These are phyloP conservation scores for Talaromyces amestolkiae DNA, from an alignment of 2,329 filamentous ascomycete genomes.

Conservation along the genomic window DNA sequence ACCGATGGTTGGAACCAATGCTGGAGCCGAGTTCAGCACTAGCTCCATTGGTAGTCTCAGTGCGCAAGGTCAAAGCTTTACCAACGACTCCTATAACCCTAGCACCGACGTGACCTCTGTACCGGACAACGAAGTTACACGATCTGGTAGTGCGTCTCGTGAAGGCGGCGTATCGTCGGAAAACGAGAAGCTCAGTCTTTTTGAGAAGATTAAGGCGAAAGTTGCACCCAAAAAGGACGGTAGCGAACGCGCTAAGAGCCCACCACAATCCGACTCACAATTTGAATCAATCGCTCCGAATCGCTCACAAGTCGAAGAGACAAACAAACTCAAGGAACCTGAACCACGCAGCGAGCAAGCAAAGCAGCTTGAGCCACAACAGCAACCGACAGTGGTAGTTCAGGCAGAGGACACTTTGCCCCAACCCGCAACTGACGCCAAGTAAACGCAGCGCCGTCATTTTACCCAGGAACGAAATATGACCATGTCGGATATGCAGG, in stretches of 20 bases:
- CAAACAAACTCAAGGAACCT: constrained; percentile 3
- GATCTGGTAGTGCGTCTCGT: constrained; percentile 27
- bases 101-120: constrained; percentile 38
- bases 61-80: constrained; percentile 46
- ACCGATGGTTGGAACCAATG: constrained; percentile 57
- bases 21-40: constrained; percentile 63
- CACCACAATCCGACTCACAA: constrained; percentile 36
- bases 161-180: constrained; percentile 33
- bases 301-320: constrained; percentile 6
- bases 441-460: background rate
- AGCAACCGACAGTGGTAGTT: background rate
- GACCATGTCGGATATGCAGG: constrained; percentile 8
- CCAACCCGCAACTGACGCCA: background rate
- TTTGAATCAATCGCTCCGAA: background rate
- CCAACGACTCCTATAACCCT: constrained; percentile 44
- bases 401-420: background rate
- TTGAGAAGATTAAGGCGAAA: constrained; percentile 65
- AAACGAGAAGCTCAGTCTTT: constrained; percentile 58
- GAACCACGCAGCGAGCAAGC: background rate
- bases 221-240: constrained; percentile 55
- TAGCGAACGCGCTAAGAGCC: constrained; percentile 54
- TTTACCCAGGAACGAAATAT: background rate
- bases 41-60: constrained; percentile 65
- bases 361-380: background rate
- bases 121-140: constrained; percentile 40